Percentiles rank a stretch among this genome's conserved stretches.
Evolutionary conservation across 2,329 filamentous ascomycete species (phyloP).

Genomic region (Exserohilum rostratum): DNA sequence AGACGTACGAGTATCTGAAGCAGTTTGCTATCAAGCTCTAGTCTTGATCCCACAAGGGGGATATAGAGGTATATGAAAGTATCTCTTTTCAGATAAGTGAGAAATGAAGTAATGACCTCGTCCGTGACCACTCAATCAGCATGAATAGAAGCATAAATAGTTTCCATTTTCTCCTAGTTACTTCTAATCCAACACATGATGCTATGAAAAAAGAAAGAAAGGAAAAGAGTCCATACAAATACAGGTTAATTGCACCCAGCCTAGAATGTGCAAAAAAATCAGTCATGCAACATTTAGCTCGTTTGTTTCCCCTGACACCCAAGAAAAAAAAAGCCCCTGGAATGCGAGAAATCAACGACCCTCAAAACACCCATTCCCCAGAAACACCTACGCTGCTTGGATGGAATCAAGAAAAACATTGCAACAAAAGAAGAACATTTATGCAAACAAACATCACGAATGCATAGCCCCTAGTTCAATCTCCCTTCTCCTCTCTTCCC

Average conservation of each 20-base stretch:
- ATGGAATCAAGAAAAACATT: neutral
- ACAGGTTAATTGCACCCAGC: neutral
- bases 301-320: too few species aligned
- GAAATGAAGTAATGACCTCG: too few species aligned
- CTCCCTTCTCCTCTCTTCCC: conserved; percentile 49
- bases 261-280: neutral
- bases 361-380: neutral
- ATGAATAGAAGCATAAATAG: too few species aligned
- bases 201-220: neutral
- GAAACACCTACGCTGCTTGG: neutral
- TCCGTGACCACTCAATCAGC: too few species aligned
- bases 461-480: conserved; percentile 46
- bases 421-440: neutral
- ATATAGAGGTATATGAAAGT: too few species aligned
- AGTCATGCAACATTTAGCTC: too few species aligned
- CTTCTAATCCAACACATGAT: neutral
- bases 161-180: neutral
- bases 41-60: too few species aligned
- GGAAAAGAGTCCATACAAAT: neutral
- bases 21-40: conserved; percentile 68
- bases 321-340: neutral
- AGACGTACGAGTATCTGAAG: conserved; percentile 82
- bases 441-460: conserved; percentile 6
- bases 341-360: neutral
- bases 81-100: too few species aligned